Percentiles rank a stretch among this genome's conserved stretches.
phyloP scores from a whole-genome alignment of 441 rosid genomes.

The Breynia disticha region DNA sequence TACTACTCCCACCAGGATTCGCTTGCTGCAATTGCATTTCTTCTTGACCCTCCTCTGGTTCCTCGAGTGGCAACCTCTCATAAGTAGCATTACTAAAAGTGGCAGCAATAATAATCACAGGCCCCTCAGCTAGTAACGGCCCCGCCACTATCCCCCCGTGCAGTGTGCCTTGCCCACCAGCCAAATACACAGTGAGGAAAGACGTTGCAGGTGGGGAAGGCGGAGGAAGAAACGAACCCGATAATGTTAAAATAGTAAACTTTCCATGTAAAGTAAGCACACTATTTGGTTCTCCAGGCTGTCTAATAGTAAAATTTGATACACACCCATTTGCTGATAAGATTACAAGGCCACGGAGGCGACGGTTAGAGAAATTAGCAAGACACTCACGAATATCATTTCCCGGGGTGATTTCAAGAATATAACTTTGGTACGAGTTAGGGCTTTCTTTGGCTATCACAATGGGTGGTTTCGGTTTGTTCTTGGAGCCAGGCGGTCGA shows the following conservation, averaged over 20 bases:
- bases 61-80: conserved; percentile 74
- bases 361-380: conserved; percentile 51
- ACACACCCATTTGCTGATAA: conserved; percentile 75
- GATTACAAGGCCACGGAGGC: conserved; percentile 69
- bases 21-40: conserved; percentile 32
- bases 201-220: conserved; percentile 75
- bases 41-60: conserved; percentile 32
- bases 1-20: conserved; percentile 9
- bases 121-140: conserved; percentile 62
- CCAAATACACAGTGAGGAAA: conserved; percentile 61
- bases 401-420: conserved; percentile 70
- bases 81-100: conserved; percentile 77
- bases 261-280: conserved; percentile 63
- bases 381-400: conserved; percentile 61
- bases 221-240: conserved; percentile 64
- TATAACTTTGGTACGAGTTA: conserved; percentile 75
- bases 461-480: conserved; percentile 64
- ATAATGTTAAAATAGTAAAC: conserved; percentile 73
- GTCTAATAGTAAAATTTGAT: conserved; percentile 62
- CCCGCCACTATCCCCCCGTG: conserved; percentile 72
- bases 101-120: conserved; percentile 78
- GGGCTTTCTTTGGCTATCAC: conserved; percentile 83
- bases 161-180: conserved; percentile 85
- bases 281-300: conserved; percentile 66
- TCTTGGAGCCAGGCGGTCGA: conserved; percentile 80